Percentiles rank a stretch among this genome's conserved stretches.
Evolutionary conservation across 106 monocot species (phyloP).

Genomic region (Dioscorea zingiberensis): DNA sequence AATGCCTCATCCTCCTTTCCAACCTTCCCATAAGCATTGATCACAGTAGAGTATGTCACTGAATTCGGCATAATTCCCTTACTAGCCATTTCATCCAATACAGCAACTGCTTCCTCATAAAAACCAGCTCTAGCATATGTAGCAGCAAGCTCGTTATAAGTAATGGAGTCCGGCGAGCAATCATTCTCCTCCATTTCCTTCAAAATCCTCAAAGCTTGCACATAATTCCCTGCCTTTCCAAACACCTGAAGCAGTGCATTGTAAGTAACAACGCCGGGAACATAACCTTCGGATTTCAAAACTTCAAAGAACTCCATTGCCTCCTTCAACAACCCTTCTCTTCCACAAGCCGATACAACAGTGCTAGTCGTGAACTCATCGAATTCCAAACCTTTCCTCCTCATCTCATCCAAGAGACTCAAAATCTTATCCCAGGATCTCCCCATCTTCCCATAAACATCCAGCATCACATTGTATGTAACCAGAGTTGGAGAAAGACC

Average conservation of each 20-base stretch:
- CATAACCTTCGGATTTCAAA: constrained; percentile 44
- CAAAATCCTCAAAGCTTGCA: constrained; percentile 47
- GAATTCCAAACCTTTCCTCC: constrained; percentile 32
- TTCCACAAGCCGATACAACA: constrained; percentile 79
- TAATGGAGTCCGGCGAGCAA: constrained; percentile 54
- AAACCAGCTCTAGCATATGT: constrained; percentile 75
- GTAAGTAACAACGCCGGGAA: constrained; percentile 65
- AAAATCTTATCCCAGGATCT: constrained; percentile 56
- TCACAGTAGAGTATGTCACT: constrained; percentile 80
- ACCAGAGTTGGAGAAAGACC: constrained; percentile 67
- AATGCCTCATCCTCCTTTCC: constrained; percentile 69
- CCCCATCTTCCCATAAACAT: constrained; percentile 68
- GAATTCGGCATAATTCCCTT: constrained; percentile 76
- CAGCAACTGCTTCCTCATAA: constrained; percentile 47
- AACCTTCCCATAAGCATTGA: constrained; percentile 68
- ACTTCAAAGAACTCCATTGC: constrained; percentile 56
- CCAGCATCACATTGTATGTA: constrained; percentile 88
- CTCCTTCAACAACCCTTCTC: constrained; percentile 71
- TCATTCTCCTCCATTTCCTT: constrained; percentile 75
- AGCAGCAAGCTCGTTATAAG: constrained; percentile 86
- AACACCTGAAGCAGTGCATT: constrained; percentile 79
- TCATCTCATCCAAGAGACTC: constrained; percentile 67
- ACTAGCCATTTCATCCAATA: constrained; percentile 61
- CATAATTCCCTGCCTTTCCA: constrained; percentile 73
- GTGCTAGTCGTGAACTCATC: constrained; percentile 94